Base-by-base conservation (phyloP, 1,284 basidiomycete genomes). In the Xanthoconium separans region DNA sequence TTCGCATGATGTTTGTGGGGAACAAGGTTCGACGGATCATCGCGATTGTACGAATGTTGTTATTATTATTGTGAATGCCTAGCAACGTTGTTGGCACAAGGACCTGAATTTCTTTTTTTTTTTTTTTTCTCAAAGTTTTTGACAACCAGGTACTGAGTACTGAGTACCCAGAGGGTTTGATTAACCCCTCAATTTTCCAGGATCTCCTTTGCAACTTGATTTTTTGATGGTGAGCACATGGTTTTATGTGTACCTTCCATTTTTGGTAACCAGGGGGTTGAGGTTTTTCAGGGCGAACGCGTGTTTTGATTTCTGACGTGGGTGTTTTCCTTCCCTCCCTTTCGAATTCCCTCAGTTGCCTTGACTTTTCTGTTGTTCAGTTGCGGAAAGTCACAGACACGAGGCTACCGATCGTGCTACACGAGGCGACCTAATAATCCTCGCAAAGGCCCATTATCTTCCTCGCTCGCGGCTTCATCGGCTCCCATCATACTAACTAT, bases 361-460 rank as follows among this genome's bases (percentile, higher is more conserved):
- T 13, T 33, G 24, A 58, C 2, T 60, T 65, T 61, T 67, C 57
- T 62, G 61, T 56, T 53, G 66, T 58, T 54, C 65, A 68, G 61
- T 58, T 54, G 61, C 56, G 64, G 63, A 72, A 71, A 75, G 71
- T 63, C 62, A 66, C 68, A 64, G 58, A 71, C 76, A 77, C 76
- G 76, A 77, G 75, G 77, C 70, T 61, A 65, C 61, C 54, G 65
- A 68, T 70, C 70, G 61, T 65, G 66, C 66, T 61, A 67, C 75
- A 77, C 75, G 76, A 77, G 76, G 76, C 72, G 58, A 60, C 65
- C 63, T 66, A 64, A 53, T 51, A 20, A 20, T 65, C 70, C 63
- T 51, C 44, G 43, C 54, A 33, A 44, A 49, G 40, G 47, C 27
- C 53, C 48, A 53, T 56, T 45, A 53, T 65, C 65, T 55, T 30